Conservation (phyloP, 2,329 filamentous ascomycete genomes). For the Aspergillus glaucus region DNA sequence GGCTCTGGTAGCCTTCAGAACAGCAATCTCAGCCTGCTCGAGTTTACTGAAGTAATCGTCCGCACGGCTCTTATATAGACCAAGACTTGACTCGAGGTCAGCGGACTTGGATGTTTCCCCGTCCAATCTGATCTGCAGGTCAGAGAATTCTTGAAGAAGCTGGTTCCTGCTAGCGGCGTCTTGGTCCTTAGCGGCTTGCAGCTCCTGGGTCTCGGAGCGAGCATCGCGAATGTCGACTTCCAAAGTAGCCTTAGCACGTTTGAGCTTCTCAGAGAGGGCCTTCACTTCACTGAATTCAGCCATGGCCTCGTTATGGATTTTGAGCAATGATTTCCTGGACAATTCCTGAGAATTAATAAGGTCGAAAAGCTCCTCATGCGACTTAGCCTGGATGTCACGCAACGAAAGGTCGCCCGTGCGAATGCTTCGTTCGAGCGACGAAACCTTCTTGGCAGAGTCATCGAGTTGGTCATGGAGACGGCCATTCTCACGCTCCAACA, state of each 20-base stretch:
- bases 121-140: conserved; percentile 88
- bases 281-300: conserved; percentile 83
- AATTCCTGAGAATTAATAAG: conserved; percentile 90
- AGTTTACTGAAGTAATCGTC: conserved; percentile 97
- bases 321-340: conserved; percentile 71
- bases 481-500: conserved; percentile 86
- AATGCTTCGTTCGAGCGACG: conserved; percentile 77
- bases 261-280: conserved; percentile 76
- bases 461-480: conserved; percentile 91
- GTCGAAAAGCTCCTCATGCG: conserved; percentile 89
- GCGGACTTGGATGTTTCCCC: conserved; percentile 77
- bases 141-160: conserved; percentile 83
- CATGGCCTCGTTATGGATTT: conserved; percentile 78
- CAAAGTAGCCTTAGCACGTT: conserved; percentile 68
- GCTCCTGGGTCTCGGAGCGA: conserved; percentile 75
- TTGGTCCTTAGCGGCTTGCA: conserved; percentile 72
- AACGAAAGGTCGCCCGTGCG: conserved; percentile 81
- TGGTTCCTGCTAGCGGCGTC: conserved; percentile 83
- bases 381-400: conserved; percentile 85
- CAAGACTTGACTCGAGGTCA: conserved; percentile 77
- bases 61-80: conserved; percentile 82
- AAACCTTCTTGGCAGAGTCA: conserved; percentile 88
- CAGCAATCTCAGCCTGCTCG: conserved; percentile 91
- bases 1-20: conserved; percentile 83
- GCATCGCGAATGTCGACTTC: conserved; percentile 85